Evolutionary conservation across 2,329 filamentous ascomycete species (phyloP).

Genomic region (Claviceps capensis): DNA sequence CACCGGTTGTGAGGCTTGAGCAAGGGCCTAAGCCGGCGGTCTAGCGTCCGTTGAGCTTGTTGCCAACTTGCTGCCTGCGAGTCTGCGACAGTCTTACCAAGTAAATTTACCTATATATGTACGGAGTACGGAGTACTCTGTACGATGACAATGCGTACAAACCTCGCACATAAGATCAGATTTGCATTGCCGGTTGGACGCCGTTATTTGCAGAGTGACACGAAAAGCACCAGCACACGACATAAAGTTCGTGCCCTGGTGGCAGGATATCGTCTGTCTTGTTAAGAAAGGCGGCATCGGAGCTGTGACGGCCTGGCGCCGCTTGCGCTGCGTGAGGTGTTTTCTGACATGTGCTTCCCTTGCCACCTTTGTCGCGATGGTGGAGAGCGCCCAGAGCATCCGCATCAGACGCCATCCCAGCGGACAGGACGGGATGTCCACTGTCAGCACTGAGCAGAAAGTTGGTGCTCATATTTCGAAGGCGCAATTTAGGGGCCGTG

Average conservation of each 20-base stretch:
- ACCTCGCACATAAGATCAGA: background rate
- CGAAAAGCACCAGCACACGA: background rate
- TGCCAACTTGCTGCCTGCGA: too few species aligned
- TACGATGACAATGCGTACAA: background rate
- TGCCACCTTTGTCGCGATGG: background rate
- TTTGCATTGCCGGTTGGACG: conserved; percentile 4
- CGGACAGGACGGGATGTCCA: background rate
- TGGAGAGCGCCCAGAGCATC: background rate
- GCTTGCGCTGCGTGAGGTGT: conserved; percentile 7
- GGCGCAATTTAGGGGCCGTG: too few species aligned
- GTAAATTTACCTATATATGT: too few species aligned
- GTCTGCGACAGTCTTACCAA: too few species aligned
- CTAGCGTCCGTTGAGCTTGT: conserved; percentile 7
- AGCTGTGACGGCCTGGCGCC: background rate
- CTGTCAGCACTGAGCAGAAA: background rate
- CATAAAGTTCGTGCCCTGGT: background rate
- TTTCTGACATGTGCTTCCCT: conserved; percentile 13
- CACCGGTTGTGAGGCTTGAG: conserved; percentile 1
- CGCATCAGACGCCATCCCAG: background rate
- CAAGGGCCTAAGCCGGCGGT: background rate
- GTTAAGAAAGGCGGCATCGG: conserved; percentile 4
- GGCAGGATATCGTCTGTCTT: background rate
- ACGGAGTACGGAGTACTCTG: too few species aligned
- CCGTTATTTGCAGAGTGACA: background rate
- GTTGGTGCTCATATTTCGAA: too few species aligned